Percentiles rank a stretch among this genome's conserved stretches.
Conservation (phyloP, 2,329 filamentous ascomycete genomes). For the Arthrocladium fulminans region DNA sequence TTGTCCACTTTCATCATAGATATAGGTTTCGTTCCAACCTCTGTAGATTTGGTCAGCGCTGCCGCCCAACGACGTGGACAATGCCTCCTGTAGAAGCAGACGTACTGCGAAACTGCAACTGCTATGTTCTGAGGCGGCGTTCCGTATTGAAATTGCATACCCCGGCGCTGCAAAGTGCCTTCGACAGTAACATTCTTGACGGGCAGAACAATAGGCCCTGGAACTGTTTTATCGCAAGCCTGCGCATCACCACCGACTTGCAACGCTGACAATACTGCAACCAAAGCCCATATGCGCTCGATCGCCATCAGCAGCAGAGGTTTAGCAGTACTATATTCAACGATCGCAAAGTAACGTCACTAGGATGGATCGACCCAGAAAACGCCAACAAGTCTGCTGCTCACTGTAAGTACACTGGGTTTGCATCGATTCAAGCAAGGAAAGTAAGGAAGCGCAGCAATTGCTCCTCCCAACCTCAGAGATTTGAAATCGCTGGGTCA, state of each 20-base stretch:
- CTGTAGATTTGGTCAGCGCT: neutral
- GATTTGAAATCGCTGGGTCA: no score
- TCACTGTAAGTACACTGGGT: no score
- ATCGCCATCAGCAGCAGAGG: no score
- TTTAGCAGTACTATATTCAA: no score
- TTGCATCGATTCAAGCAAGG: no score
- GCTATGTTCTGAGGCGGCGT: neutral
- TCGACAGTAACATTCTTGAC: conserved; percentile 2
- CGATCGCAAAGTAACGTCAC: no score
- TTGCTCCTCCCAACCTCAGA: no score
- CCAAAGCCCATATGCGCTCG: neutral
- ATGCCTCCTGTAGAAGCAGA: neutral
- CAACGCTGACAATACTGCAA: neutral
- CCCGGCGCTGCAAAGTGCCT: neutral
- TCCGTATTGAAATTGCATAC: neutral
- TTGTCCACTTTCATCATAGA: conserved; percentile 5
- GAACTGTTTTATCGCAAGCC: neutral
- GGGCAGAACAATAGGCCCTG: neutral
- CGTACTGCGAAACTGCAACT: neutral
- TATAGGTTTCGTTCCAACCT: conserved; percentile 2
- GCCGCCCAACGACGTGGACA: neutral
- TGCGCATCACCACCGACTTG: neutral
- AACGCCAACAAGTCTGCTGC: no score
- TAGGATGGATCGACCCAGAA: no score
- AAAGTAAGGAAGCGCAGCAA: no score